A percentile compares a stretch with the other conserved stretches of the same genome.
Conservation (phyloP, 176 grass and related monocot genomes). For the Otatea glauca region DNA sequence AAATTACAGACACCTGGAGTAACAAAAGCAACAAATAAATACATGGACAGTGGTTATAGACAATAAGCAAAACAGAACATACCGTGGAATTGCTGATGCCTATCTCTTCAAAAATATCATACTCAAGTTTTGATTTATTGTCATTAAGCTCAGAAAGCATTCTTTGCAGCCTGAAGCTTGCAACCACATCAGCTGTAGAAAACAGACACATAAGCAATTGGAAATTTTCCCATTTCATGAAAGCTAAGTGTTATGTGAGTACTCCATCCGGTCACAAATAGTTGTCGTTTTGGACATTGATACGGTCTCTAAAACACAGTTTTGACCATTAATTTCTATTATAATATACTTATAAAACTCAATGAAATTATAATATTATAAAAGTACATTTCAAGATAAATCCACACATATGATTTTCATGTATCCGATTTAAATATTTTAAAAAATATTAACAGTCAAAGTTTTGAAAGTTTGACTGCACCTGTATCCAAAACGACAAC, state of each 20-base stretch:
- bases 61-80: conserved; percentile 31
- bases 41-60: background rate
- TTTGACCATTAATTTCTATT: no score
- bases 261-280: no score
- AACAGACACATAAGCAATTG: conserved; percentile 12
- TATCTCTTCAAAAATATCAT: conserved; percentile 87
- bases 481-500: no score
- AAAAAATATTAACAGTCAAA: no score
- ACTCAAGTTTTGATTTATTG: conserved; percentile 68
- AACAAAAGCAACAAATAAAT: conserved; percentile 34
- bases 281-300: no score
- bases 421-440: no score
- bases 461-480: no score
- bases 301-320: no score
- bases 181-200: conserved; percentile 70
- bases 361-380: no score
- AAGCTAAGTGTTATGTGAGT: background rate
- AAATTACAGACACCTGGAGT: conserved; percentile 66
- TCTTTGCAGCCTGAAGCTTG: conserved; percentile 75
- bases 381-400: no score
- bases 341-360: no score
- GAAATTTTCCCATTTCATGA: background rate
- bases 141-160: conserved; percentile 50
- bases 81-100: conserved; percentile 62
- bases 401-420: no score